Conservation (phyloP, 75 land plant species). For the Picea glauca region DNA sequence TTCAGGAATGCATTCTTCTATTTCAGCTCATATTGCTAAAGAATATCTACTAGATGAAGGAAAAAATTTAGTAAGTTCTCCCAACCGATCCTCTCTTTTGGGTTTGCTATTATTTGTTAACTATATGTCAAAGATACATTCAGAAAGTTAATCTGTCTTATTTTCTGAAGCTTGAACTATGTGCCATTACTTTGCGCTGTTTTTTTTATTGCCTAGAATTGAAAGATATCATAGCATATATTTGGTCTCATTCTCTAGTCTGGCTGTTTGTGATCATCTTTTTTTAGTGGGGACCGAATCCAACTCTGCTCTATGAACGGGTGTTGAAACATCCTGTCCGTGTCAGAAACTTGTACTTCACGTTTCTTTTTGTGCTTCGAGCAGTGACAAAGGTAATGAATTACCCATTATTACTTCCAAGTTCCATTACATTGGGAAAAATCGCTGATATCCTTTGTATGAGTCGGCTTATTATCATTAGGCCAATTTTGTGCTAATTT, state of each 20-base stretch:
- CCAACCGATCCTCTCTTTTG: background rate
- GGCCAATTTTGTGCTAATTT: background rate
- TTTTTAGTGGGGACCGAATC: slow-evolving; percentile 41
- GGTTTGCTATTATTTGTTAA: background rate
- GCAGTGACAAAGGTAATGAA: slow-evolving; percentile 36
- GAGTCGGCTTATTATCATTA: background rate
- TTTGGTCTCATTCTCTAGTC: background rate
- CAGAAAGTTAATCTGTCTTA: background rate
- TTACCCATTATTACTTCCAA: background rate
- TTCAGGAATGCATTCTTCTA: slow-evolving; percentile 45
- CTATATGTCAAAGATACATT: no score
- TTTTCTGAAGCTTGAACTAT: background rate
- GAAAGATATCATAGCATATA: background rate
- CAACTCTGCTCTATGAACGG: slow-evolving; percentile 32
- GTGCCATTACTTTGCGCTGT: background rate
- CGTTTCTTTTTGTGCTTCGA: slow-evolving; percentile 41
- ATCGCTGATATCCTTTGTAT: background rate
- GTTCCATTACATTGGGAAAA: background rate
- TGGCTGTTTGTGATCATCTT: background rate
- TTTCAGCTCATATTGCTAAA: slow-evolving; percentile 40
- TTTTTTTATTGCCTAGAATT: background rate
- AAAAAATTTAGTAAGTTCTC: slow-evolving; percentile 12
- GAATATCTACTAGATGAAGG: slow-evolving; percentile 43
- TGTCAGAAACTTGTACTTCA: slow-evolving; percentile 31
- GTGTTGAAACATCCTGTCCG: slow-evolving; percentile 38